These are phyloP conservation scores for Adansonia gregorii DNA, from an alignment of 441 rosid species.

Conservation along the genomic window DNA sequence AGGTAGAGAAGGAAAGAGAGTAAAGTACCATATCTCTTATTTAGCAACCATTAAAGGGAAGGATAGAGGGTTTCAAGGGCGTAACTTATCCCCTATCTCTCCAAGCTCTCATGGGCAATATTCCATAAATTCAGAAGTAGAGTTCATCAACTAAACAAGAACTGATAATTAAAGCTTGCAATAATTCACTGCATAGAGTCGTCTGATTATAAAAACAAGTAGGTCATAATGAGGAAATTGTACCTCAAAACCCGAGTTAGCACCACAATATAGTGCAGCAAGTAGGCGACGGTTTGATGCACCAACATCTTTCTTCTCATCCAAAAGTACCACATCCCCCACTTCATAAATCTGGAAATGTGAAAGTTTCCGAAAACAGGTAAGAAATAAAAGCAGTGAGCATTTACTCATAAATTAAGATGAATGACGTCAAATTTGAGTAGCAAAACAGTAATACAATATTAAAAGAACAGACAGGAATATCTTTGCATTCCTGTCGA, in stretches of 20 bases:
- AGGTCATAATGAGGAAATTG: constrained; percentile 5
- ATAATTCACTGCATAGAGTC: background rate
- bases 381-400: background rate
- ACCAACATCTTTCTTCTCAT: constrained; percentile 77
- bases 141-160: constrained; percentile 2
- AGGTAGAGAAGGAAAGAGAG: background rate
- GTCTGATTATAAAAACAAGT: constrained; percentile 4
- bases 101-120: background rate
- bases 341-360: constrained; percentile 76
- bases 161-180: background rate
- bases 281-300: constrained; percentile 74
- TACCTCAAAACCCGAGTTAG: constrained; percentile 98
- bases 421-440: background rate
- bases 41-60: background rate
- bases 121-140: background rate
- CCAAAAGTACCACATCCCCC: constrained; percentile 70
- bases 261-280: constrained; percentile 85
- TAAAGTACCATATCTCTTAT: background rate
- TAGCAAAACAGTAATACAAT: background rate
- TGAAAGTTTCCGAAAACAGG: background rate
- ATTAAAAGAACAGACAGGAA: constrained; percentile 7
- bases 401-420: background rate
- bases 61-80: background rate
- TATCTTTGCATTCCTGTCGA: background rate
- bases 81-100: background rate